Evolutionary conservation across 1,284 basidiomycete genomes (phyloP), one percentile per base, ranked within the genome.

Genomic region (Tylopilus sp.): DNA sequence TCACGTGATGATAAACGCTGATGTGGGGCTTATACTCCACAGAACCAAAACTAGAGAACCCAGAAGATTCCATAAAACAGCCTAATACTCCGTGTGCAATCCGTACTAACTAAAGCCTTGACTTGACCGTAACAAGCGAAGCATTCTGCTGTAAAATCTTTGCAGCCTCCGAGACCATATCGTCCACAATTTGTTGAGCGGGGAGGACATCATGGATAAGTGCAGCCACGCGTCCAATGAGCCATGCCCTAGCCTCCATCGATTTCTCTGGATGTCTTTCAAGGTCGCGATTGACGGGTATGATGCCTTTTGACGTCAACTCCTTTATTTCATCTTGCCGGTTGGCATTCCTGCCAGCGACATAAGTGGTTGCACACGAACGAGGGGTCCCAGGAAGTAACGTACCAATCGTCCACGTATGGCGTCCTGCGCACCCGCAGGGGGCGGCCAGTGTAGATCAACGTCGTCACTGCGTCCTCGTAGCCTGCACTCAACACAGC

Each of bases 381-480:
- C 17, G 26, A 45, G 21, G 12, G 2, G 48, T 26, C 26, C 6
- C 26, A 7, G 30, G 42, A 43, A 45, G 6, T 12, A 34, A 71
- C 76, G 43, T 54, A 85, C 88, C 88, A 90, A 54, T 85, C 78
- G 28, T 83, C 82, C 52, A 93, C 78, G 65, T 91, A 94, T 18
- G 86, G 81, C 10, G 88, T 91, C 65, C 82, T 82, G 58, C 82
- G 74, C 21, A 94, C 88, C 37, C 91, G 82, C 58, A 96, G 73
- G 11, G 93, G 94, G 28, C 93, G 83, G 20, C 93, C 93, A 48
- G 86, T 88, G 73, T 83, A 94, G 62, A 94, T 94, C 42, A 92
- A 65, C 7, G 92, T 93, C 18, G 82, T 81, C 44, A 84, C 73
- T 10, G 82, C 83, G 65, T 89, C 89, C 50, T 84, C 86, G 60